Evolutionary conservation across 148 eudicot genomes (phyloP).

Genomic region (Limonium bicolor): DNA sequence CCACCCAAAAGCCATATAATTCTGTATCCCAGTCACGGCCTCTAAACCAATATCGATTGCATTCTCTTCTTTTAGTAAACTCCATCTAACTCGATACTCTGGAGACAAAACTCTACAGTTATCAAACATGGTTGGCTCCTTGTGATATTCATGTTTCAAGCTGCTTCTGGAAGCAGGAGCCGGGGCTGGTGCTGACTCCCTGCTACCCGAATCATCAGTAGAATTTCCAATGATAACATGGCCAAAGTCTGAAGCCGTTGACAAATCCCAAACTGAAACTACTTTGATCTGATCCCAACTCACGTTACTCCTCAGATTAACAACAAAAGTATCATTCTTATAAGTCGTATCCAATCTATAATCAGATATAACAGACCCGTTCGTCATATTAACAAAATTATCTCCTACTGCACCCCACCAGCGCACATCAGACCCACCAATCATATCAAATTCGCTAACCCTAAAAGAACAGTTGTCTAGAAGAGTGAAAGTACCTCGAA

Average conservation of each 20-base stretch:
- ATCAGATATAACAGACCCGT: slow-evolving; percentile 62
- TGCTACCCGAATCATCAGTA: slow-evolving; percentile 15
- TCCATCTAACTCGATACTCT: slow-evolving; percentile 72
- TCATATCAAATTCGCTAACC: slow-evolving; percentile 78
- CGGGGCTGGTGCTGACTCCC: slow-evolving; percentile 20
- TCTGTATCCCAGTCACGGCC: slow-evolving; percentile 47
- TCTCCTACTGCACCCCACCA: slow-evolving; percentile 81
- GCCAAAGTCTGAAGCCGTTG: slow-evolving; percentile 69
- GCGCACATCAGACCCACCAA: slow-evolving; percentile 65
- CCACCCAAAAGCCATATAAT: slow-evolving; percentile 96
- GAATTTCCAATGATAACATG: slow-evolving; percentile 32
- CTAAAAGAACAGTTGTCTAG: slow-evolving; percentile 71
- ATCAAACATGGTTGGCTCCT: slow-evolving; percentile 74
- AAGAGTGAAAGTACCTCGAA: slow-evolving; percentile 51
- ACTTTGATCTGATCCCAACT: slow-evolving; percentile 64
- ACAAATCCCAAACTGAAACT: slow-evolving; percentile 62
- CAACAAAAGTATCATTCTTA: slow-evolving; percentile 57
- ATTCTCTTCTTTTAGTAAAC: slow-evolving; percentile 36
- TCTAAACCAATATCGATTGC: slow-evolving; percentile 72
- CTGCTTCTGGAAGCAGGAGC: slow-evolving; percentile 8
- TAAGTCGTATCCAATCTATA: slow-evolving; percentile 36
- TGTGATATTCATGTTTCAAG: slow-evolving; percentile 9
- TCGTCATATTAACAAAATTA: slow-evolving; percentile 51
- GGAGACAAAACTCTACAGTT: slow-evolving; percentile 59
- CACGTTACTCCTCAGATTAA: slow-evolving; percentile 39